phyloP scores from a whole-genome alignment of 208 protist species.

The Acanthamoeba rhysodes region DNA sequence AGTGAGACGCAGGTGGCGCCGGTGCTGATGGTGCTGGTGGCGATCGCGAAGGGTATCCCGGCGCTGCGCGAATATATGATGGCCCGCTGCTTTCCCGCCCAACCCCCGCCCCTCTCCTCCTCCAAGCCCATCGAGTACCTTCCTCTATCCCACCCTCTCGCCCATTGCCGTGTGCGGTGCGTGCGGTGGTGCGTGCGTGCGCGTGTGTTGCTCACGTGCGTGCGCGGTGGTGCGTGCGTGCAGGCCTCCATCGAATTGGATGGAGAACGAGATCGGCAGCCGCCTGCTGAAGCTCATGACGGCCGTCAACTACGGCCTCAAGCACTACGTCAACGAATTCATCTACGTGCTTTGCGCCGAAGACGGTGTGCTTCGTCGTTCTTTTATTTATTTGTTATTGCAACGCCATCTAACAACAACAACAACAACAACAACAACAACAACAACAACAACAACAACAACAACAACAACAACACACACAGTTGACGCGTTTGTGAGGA shows the following conservation, averaged over 20 bases:
- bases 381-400: too few relatives aligned
- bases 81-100: conserved; percentile 15
- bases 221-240: neutral
- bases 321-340: conserved; percentile 65
- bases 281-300: conserved; percentile 26
- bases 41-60: conserved; percentile 1
- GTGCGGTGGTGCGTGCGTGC: neutral
- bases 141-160: neutral
- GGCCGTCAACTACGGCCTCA: conserved; percentile 25
- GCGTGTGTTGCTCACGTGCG: neutral
- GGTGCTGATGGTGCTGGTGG: conserved; percentile 57
- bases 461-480: too few relatives aligned
- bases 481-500: conserved; percentile 10
- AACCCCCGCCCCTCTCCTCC: conserved; percentile 2
- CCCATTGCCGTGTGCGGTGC: neutral
- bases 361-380: neutral
- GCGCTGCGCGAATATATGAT: conserved; percentile 21
- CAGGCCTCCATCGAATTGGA: conserved; percentile 44
- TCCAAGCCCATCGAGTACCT: neutral
- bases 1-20: conserved; percentile 60
- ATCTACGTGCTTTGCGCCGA: conserved; percentile 28
- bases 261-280: conserved; percentile 26
- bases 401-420: too few relatives aligned
- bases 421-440: too few relatives aligned
- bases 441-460: too few relatives aligned